Evolutionary conservation across 2,329 filamentous ascomycete species (phyloP), one percentile per base, ranked within the genome.

Genomic region (Colletotrichum liaoningense): DNA sequence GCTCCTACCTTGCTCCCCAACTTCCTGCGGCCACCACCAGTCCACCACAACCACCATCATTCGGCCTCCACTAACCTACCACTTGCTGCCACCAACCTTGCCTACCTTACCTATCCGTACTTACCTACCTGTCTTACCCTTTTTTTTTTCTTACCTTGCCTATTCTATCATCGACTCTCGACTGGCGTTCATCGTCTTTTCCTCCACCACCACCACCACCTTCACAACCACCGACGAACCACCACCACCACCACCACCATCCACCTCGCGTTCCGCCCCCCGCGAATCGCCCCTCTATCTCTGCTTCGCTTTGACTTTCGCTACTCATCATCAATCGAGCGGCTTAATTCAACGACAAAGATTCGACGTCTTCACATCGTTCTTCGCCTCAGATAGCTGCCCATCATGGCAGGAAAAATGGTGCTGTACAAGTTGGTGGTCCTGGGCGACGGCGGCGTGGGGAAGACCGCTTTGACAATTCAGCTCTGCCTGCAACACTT

Each of bases 401-500:
- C 69, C 78, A 88, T 81, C 83, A 97, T 97, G 94, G 92, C 94
- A 86, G 94, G 94, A 81, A 95, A 96, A 88, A 97, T 97, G 95
- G 95, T 95, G 81, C 87, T 97, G 83, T 97, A 98, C 88, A 97
- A 97, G 86, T 86, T 98, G 89, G 95, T 98, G 90, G 95, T 98
- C 86, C 88, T 98, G 76, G 95, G 95, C 79, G 95, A 98, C 83
- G 95, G 95, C 86, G 95, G 95, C 85, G 95, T 98, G 75, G 95
- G 95, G 79, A 98, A 98, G 86, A 98, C 95, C 64, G 95, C 95
- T 80, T 88, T 98, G 81, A 98, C 95, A 72, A 98, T 98, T 81
- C 95, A 99, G 92, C 89, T 99, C 79, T 98, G 97, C 84, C 87
- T 98, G 81, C 97, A 98, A 85, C 97, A 99, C 85, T 99, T 99